Base-by-base conservation (phyloP, 2,329 filamentous ascomycete species). In the Penicillium polonicum region DNA sequence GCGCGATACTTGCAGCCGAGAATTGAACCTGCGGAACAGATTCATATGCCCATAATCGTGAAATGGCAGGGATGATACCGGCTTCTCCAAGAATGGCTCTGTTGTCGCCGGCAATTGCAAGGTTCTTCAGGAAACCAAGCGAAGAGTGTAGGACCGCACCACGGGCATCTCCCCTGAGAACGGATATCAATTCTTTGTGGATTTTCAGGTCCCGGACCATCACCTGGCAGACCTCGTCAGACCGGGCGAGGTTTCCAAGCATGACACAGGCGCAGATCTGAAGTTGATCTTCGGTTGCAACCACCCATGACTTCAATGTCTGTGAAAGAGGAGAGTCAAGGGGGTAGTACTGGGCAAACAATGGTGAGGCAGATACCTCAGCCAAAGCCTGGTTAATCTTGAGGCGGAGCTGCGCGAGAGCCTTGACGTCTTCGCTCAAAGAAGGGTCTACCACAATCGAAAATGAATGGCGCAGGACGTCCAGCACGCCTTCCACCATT, bases 101-200 rank as follows among this genome's bases (percentile, higher is more conserved):
- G 58, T 81, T 78, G n/a, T 75, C 67, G 39, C 71, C 68, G 21
- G 77, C 72, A 51, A 80, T 77, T 9, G 77, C 75, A 10, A 81
- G 67, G 55, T 81, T 81, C 57, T 80, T 81, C 41, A 81, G 64
- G 46, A 80, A 78, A 7, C 78, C 77, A 12, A 79, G 72, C 0
- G 72, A 73, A 21, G 78, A 72, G 58, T 80, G 77, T 5, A 81
- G 65, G 3, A 79, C 75, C 5, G 70, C 70, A 5, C 75, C 74
- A 41, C 70, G 73, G 33, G 73, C 69, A 44, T 76, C 68, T 21
- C 70, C 69, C 15, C 71, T 68, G 5, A 81, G 66, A 25, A 79
- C 72, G 4, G 68, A 60, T 50, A 78, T 76, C 29, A 81, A 61
- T 17, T 70, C 66, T 39, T 70, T 57, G 58, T 80, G 79, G 13